Conservation (phyloP, 257 asterid species). For the Marsdenia floribunda region DNA sequence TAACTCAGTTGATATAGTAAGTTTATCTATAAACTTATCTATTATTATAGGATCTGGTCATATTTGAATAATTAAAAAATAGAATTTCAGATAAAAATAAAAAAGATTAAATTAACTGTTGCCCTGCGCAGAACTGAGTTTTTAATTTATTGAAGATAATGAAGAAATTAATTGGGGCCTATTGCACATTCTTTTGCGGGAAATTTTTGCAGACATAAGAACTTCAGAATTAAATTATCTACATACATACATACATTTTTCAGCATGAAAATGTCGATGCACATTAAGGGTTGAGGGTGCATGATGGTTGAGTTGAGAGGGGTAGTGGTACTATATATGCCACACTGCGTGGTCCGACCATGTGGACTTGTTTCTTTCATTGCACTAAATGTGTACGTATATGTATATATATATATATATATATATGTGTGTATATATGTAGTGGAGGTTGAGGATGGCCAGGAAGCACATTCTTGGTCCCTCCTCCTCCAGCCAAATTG, state of each 20-base stretch:
- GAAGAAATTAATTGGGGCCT: background rate
- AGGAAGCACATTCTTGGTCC: constrained; percentile 18
- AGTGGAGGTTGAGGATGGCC: constrained; percentile 20
- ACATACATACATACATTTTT: background rate
- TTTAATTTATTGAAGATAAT: too few relatives aligned
- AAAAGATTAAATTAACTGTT: too few relatives aligned
- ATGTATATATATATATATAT: too few relatives aligned
- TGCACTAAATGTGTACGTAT: background rate
- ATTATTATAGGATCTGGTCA: too few relatives aligned
- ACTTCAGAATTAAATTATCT: background rate
- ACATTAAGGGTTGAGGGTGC: background rate
- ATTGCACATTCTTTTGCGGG: background rate
- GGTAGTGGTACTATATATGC: too few relatives aligned
- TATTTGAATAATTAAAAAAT: too few relatives aligned
- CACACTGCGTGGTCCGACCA: constrained; percentile 21
- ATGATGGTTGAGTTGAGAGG: background rate
- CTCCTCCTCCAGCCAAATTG: constrained; percentile 11
- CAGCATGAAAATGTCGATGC: background rate
- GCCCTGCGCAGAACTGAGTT: too few relatives aligned
- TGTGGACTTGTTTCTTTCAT: constrained; percentile 13
- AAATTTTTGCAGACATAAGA: background rate
- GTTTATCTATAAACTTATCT: too few relatives aligned
- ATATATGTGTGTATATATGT: too few relatives aligned
- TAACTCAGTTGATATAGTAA: too few relatives aligned
- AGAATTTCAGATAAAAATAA: too few relatives aligned